phyloP scores from a whole-genome alignment of 2,329 filamentous ascomycete species.

The Alternaria triticimaculans region DNA sequence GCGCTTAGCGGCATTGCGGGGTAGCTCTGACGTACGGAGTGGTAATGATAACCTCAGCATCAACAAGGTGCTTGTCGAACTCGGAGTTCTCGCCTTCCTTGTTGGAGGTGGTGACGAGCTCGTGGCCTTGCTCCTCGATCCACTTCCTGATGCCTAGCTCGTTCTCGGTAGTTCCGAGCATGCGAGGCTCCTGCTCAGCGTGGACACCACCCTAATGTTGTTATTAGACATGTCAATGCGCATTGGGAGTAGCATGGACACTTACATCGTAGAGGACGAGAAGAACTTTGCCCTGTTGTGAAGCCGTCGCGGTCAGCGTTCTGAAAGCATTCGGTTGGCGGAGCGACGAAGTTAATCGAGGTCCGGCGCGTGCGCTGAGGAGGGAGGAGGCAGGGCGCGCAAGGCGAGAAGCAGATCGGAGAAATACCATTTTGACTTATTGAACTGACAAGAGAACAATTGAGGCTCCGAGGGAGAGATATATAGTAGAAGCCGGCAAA shows the following conservation, averaged over 20 bases:
- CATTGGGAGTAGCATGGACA: constrained; percentile 28
- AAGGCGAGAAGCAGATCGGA: constrained; percentile 66
- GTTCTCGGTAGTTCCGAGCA: constrained; percentile 96
- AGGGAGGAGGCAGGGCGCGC: constrained; percentile 62
- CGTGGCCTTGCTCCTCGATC: constrained; percentile 97
- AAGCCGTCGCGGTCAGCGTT: constrained; percentile 69
- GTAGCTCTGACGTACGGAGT: constrained; percentile 72
- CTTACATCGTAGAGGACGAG: constrained; percentile 89
- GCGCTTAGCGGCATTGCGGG: constrained; percentile 36
- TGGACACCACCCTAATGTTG: constrained; percentile 73
- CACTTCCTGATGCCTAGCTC: constrained; percentile 97
- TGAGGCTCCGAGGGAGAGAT: constrained; percentile 25
- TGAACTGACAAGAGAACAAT: constrained; percentile 23
- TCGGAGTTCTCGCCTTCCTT: constrained; percentile 93
- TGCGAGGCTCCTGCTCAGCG: constrained; percentile 83
- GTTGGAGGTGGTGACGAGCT: constrained; percentile 94
- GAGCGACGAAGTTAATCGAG: constrained; percentile 52
- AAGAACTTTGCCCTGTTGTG: constrained; percentile 91
- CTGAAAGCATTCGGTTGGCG: constrained; percentile 60
- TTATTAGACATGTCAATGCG: constrained; percentile 26
- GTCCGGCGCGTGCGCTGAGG: constrained; percentile 54
- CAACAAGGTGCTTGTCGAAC: constrained; percentile 94
- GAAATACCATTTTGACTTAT: constrained; percentile 64
- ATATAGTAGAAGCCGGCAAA: constrained; percentile 29
- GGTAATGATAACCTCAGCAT: constrained; percentile 98